Evolutionary conservation across 2,329 filamentous ascomycete species (phyloP).

Genomic region (Fusarium euwallaceae): DNA sequence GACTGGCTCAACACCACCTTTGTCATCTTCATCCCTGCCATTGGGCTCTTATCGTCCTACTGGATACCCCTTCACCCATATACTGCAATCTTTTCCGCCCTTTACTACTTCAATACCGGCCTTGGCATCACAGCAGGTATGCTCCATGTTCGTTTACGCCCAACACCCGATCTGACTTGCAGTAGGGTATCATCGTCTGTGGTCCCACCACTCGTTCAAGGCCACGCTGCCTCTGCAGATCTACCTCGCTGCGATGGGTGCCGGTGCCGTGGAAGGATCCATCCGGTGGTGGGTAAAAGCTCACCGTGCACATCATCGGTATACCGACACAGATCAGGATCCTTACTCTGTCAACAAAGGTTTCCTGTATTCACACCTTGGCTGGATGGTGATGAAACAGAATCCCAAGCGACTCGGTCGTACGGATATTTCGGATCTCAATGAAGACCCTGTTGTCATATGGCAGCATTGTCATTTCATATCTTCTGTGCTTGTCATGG

Average conservation of each 20-base stretch:
- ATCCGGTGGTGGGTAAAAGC: conserved; percentile 93
- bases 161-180: conserved; percentile 11
- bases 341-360: conserved; percentile 93
- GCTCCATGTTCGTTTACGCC: conserved; percentile 40
- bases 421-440: conserved; percentile 89
- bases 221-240: conserved; percentile 81
- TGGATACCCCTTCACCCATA: conserved; percentile 81
- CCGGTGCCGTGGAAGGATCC: conserved; percentile 86
- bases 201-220: conserved; percentile 89
- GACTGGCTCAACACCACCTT: conserved; percentile 92
- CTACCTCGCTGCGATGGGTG: conserved; percentile 84
- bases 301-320: conserved; percentile 90
- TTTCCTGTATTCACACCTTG: conserved; percentile 81
- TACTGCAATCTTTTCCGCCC: conserved; percentile 79
- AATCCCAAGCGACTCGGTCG: conserved; percentile 90
- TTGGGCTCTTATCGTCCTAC: conserved; percentile 79
- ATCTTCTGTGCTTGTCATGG: conserved; percentile 83
- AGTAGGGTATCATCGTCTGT: conserved; percentile 73
- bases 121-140: conserved; percentile 83
- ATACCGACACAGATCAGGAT: conserved; percentile 93
- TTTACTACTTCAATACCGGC: conserved; percentile 88
- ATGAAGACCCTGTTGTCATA: conserved; percentile 86
- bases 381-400: conserved; percentile 95
- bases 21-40: conserved; percentile 81
- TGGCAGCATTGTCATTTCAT: conserved; percentile 92